Percentiles rank a stretch among this genome's conserved stretches.
Conservation (phyloP, 768 basidiomycete genomes). For the Suillus lakei region DNA sequence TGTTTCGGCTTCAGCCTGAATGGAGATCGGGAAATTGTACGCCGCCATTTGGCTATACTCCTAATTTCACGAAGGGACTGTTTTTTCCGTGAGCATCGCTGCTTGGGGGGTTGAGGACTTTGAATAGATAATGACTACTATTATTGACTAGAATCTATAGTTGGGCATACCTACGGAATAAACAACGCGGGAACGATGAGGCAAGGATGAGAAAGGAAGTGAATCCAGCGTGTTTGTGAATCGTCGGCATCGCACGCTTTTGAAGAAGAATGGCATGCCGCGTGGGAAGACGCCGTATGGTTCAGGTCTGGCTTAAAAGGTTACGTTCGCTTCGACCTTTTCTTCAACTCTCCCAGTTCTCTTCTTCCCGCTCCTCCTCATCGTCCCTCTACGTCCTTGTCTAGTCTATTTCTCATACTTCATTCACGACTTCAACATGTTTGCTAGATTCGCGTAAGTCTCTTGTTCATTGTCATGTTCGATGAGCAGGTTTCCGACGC, state of each 20-base stretch:
- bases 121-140: conserved; percentile 15
- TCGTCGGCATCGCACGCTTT: conserved; percentile 25
- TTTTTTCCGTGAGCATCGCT: conserved; percentile 18
- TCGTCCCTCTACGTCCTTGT: not conserved
- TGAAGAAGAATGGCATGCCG: conserved; percentile 5
- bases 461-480: not conserved
- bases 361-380: conserved; percentile 22
- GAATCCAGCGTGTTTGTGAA: conserved; percentile 11
- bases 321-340: not conserved
- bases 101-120: not conserved
- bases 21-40: not conserved
- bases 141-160: conserved; percentile 8
- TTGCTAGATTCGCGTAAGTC: conserved; percentile 52
- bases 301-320: conserved; percentile 21
- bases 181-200: conserved; percentile 11
- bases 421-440: conserved; percentile 47
- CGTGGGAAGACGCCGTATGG: conserved; percentile 25
- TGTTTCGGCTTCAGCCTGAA: not conserved
- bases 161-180: conserved; percentile 10
- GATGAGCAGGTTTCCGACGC: conserved; percentile 5
- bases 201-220: conserved; percentile 20
- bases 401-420: conserved; percentile 14
- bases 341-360: conserved; percentile 21
- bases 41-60: not conserved
- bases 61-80: not conserved